These are phyloP conservation scores for Lunularia cruciata DNA, from an alignment of 225 moss, liverwort and hornwort species.

Conservation along the genomic window DNA sequence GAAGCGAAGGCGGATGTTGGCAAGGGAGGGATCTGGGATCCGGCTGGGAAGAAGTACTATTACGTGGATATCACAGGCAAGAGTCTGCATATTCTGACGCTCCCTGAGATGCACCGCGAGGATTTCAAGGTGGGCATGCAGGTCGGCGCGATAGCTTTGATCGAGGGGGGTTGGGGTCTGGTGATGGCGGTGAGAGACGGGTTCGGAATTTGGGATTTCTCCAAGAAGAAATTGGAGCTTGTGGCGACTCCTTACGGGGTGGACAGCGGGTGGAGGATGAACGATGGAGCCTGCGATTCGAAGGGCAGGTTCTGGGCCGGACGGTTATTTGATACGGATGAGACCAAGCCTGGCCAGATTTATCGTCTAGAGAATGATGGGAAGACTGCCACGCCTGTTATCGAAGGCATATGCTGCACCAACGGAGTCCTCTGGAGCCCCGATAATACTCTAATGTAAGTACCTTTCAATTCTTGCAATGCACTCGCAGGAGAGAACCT, in stretches of 20 bases:
- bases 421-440: slow-evolving; percentile 89
- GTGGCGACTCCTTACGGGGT: slow-evolving; percentile 65
- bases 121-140: slow-evolving; percentile 58
- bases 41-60: slow-evolving; percentile 52
- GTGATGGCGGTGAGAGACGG: slow-evolving; percentile 81
- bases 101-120: slow-evolving; percentile 28
- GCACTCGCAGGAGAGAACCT: no score
- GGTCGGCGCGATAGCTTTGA: slow-evolving; percentile 79
- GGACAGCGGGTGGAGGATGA: slow-evolving; percentile 83
- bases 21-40: slow-evolving; percentile 91
- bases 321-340: slow-evolving; percentile 67
- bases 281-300: slow-evolving; percentile 86
- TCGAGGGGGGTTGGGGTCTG: slow-evolving; percentile 58
- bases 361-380: slow-evolving; percentile 81
- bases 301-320: slow-evolving; percentile 89
- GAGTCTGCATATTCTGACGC: slow-evolving; percentile 33
- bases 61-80: slow-evolving; percentile 53
- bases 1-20: slow-evolving; percentile 55
- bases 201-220: slow-evolving; percentile 71
- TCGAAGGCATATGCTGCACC: slow-evolving; percentile 78
- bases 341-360: slow-evolving; percentile 73
- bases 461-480: no score
- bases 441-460: slow-evolving; percentile 72
- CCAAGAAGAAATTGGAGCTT: slow-evolving; percentile 56
- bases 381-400: slow-evolving; percentile 64